phyloP scores from a whole-genome alignment of 1,284 basidiomycete genomes.

The Boletus sp. region DNA sequence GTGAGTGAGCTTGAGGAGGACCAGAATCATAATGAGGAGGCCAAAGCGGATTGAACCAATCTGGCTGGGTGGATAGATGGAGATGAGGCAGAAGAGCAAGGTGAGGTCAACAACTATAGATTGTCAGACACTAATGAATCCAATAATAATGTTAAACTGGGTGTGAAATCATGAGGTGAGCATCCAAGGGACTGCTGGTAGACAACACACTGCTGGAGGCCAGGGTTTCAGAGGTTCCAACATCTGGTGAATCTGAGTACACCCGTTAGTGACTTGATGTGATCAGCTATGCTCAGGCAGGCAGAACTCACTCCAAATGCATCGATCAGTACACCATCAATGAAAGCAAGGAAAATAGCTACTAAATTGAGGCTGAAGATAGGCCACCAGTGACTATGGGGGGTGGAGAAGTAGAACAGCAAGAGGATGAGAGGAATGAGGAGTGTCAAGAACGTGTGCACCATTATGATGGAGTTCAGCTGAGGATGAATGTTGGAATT shows the following conservation, averaged over 20 bases:
- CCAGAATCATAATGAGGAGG: slow-evolving; percentile 7
- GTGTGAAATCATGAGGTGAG: neutral
- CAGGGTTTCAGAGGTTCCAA: slow-evolving; percentile 15
- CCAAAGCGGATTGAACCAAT: slow-evolving; percentile 6
- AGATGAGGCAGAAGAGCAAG: slow-evolving; percentile 25
- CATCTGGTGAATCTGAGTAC: slow-evolving; percentile 16
- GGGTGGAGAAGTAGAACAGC: slow-evolving; percentile 28
- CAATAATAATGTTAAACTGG: slow-evolving; percentile 15
- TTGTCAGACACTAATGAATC: slow-evolving; percentile 23
- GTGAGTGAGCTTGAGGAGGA: slow-evolving; percentile 20
- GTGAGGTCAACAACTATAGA: slow-evolving; percentile 29
- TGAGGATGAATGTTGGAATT: neutral
- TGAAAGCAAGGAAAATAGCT: slow-evolving; percentile 19
- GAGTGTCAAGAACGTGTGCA: slow-evolving; percentile 23
- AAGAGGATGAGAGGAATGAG: slow-evolving; percentile 24
- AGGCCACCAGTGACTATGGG: slow-evolving; percentile 14
- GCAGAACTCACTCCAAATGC: slow-evolving; percentile 11
- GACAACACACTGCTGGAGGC: slow-evolving; percentile 2
- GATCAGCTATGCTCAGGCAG: neutral
- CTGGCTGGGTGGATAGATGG: slow-evolving; percentile 18
- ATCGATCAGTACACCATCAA: slow-evolving; percentile 16
- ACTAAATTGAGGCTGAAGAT: slow-evolving; percentile 25
- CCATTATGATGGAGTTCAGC: slow-evolving; percentile 18
- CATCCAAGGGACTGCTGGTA: neutral
- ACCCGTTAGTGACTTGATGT: neutral